Evolutionary conservation across 495 filamentous ascomycete genomes (phyloP).

Genomic region (Penicillium turbatum): DNA sequence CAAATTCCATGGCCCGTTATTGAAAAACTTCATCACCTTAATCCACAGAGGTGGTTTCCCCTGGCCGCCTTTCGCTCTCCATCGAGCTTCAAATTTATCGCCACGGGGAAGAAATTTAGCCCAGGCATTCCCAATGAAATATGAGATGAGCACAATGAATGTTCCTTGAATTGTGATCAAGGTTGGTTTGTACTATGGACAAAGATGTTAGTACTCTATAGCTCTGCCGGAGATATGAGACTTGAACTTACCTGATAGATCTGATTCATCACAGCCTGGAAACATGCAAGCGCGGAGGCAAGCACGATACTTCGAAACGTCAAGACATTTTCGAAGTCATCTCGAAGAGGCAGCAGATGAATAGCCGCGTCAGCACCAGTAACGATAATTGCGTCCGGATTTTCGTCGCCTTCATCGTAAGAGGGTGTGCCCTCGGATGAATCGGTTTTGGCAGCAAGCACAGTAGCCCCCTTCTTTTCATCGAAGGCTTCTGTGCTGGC

Average conservation of each 20-base stretch:
- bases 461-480: background rate
- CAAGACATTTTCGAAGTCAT: constrained; percentile 41
- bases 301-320: constrained; percentile 46
- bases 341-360: constrained; percentile 41
- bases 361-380: constrained; percentile 28
- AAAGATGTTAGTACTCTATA: background rate
- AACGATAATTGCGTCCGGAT: constrained; percentile 23
- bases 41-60: constrained; percentile 21
- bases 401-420: background rate
- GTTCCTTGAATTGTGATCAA: constrained; percentile 28
- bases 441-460: background rate
- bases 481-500: background rate
- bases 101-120: constrained; percentile 40
- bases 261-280: constrained; percentile 47
- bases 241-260: constrained; percentile 36
- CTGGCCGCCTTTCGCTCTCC: constrained; percentile 23
- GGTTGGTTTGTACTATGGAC: constrained; percentile 30
- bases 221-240: background rate
- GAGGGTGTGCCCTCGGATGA: background rate
- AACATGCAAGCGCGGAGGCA: constrained; percentile 39
- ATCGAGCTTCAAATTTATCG: constrained; percentile 29
- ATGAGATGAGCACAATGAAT: constrained; percentile 40
- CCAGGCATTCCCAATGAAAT: constrained; percentile 40
- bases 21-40: constrained; percentile 22
- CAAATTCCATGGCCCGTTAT: constrained; percentile 28